Percentiles rank a stretch among this genome's conserved stretches.
phyloP scores from a whole-genome alignment of 75 land plant species.

The Sequoia sempervirens region DNA sequence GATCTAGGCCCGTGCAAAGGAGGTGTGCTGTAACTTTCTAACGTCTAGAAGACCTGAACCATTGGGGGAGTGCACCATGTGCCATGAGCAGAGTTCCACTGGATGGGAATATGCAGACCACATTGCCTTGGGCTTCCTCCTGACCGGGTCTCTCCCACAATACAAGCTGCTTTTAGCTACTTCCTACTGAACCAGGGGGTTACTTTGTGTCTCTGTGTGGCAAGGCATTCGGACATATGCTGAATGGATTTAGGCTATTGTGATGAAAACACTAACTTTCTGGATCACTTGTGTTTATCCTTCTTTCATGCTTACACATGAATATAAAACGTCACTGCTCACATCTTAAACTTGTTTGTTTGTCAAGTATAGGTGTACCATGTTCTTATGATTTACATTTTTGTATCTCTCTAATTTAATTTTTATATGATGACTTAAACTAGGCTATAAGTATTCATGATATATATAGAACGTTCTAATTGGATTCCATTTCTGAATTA shows the following conservation, averaged over 20 bases:
- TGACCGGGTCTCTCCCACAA: too few species aligned
- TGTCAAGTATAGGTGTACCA: background rate
- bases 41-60: too few species aligned
- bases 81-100: too few species aligned
- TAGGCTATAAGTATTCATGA: background rate
- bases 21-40: too few species aligned
- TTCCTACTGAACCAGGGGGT: too few species aligned
- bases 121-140: too few species aligned
- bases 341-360: background rate
- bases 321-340: background rate
- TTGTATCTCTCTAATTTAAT: background rate
- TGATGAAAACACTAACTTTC: background rate
- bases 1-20: too few species aligned
- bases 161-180: too few species aligned
- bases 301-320: background rate
- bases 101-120: too few species aligned
- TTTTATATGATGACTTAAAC: background rate
- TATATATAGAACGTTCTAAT: background rate
- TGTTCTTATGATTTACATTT: background rate
- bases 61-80: too few species aligned
- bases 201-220: background rate
- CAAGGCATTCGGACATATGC: background rate
- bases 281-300: background rate
- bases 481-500: background rate
- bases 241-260: background rate